Evolutionary conservation across 768 basidiomycete genomes (phyloP).

Genomic region (Boletus huronensis): DNA sequence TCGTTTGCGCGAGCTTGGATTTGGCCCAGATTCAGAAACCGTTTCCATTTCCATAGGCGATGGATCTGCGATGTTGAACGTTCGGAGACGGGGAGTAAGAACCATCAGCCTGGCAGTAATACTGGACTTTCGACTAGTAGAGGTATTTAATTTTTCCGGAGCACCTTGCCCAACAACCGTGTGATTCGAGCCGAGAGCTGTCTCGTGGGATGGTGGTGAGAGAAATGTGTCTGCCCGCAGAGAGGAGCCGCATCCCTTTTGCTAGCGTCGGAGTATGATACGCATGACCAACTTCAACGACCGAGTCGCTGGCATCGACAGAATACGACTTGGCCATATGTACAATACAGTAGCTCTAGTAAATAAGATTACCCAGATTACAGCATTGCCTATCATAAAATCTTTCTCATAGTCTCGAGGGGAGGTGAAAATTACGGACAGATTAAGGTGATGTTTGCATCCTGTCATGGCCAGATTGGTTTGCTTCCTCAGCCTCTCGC

Average conservation of each 20-base stretch:
- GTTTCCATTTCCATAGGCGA: slow-evolving; percentile 33
- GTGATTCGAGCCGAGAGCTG: slow-evolving; percentile 13
- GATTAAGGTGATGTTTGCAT: slow-evolving; percentile 5
- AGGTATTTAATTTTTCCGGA: slow-evolving; percentile 20
- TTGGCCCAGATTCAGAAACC: slow-evolving; percentile 23
- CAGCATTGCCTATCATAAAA: slow-evolving; percentile 9
- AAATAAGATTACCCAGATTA: slow-evolving; percentile 11
- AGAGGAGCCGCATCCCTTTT: slow-evolving; percentile 28
- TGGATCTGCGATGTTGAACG: slow-evolving; percentile 32
- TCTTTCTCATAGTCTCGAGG: not conserved
- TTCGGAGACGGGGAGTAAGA: slow-evolving; percentile 35
- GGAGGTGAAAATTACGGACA: too few species aligned
- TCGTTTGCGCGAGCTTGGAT: slow-evolving; percentile 36
- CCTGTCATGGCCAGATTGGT: not conserved
- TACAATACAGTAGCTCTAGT: slow-evolving; percentile 9
- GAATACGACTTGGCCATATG: slow-evolving; percentile 1
- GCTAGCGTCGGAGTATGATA: slow-evolving; percentile 14
- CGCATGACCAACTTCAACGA: not conserved
- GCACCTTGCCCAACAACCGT: slow-evolving; percentile 14
- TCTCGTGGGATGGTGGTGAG: slow-evolving; percentile 21
- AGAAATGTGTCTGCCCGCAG: slow-evolving; percentile 13
- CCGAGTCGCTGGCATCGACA: not conserved
- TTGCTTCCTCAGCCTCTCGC: slow-evolving; percentile 10
- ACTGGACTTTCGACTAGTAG: slow-evolving; percentile 9
- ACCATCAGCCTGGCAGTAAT: slow-evolving; percentile 27